These are phyloP conservation scores for Rhizopogon vulgaris DNA, from an alignment of 768 basidiomycete genomes.

Conservation along the genomic window DNA sequence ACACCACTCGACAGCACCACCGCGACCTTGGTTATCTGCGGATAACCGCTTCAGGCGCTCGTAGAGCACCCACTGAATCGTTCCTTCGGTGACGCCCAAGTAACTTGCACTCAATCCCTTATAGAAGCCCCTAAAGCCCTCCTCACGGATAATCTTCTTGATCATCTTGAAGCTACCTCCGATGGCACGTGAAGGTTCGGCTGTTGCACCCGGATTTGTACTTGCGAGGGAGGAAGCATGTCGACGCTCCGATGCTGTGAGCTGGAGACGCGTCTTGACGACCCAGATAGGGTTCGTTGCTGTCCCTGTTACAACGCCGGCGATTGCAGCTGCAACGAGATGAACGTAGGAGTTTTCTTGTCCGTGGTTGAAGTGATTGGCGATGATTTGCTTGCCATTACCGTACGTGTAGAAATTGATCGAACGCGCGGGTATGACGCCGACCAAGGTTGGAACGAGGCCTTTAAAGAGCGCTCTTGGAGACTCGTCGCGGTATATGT, in stretches of 20 bases:
- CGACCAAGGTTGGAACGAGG: slow-evolving; percentile 89
- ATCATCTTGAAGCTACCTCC: slow-evolving; percentile 60
- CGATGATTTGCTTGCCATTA: slow-evolving; percentile 90
- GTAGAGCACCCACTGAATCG: slow-evolving; percentile 97
- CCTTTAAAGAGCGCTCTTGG: slow-evolving; percentile 90
- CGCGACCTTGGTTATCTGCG: slow-evolving; percentile 44
- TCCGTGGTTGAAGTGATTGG: slow-evolving; percentile 68
- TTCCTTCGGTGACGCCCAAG: slow-evolving; percentile 91
- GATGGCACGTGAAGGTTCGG: slow-evolving; percentile 23
- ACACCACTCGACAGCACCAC: slow-evolving; percentile 60
- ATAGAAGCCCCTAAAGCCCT: slow-evolving; percentile 87
- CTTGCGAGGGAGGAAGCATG: slow-evolving; percentile 6
- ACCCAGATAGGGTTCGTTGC: slow-evolving; percentile 99
- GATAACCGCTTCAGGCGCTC: slow-evolving; percentile 81
- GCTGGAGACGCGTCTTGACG: slow-evolving; percentile 93
- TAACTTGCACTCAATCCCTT: slow-evolving; percentile 94
- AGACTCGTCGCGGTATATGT: slow-evolving; percentile 87
- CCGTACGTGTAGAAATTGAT: slow-evolving; percentile 99
- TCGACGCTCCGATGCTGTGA: slow-evolving; percentile 36
- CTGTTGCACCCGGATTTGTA: background rate
- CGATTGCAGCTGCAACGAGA: slow-evolving; percentile 76
- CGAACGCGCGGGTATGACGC: slow-evolving; percentile 91
- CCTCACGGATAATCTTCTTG: slow-evolving; percentile 66
- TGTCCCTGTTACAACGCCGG: slow-evolving; percentile 81
- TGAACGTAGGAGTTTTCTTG: slow-evolving; percentile 83